Conservation (phyloP, 73 alveolate species). For the Tetrahymena malaccensis region DNA sequence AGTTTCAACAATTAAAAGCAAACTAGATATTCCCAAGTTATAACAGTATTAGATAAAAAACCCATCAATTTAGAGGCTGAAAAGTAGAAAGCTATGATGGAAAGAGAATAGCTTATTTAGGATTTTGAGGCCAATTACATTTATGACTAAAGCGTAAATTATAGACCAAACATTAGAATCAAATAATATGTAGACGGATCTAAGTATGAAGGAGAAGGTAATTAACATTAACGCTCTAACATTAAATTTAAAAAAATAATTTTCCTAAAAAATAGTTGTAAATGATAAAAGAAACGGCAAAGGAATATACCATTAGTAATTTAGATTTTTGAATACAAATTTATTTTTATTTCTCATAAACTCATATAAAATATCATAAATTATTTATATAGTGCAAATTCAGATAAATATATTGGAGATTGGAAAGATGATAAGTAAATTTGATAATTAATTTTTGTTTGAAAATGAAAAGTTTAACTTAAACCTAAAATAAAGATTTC, state of each 20-base stretch:
- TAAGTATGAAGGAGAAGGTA: conserved; percentile 35
- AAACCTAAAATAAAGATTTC: neutral
- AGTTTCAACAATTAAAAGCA: neutral
- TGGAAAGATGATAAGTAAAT: conserved; percentile 18
- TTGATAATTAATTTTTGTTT: neutral
- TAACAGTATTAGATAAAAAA: neutral
- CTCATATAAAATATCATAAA: neutral
- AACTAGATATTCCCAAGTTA: neutral
- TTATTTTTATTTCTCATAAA: neutral
- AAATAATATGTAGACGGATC: conserved; percentile 32
- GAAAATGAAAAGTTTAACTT: neutral
- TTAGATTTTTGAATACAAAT: neutral
- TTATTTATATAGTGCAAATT: neutral
- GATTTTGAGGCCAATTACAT: neutral
- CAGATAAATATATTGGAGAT: conserved; percentile 28
- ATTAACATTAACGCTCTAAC: neutral
- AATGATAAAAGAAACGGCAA: conserved; percentile 30
- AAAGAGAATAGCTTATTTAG: neutral
- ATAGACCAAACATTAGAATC: conserved; percentile 13
- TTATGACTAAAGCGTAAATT: neutral
- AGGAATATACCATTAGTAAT: conserved; percentile 13
- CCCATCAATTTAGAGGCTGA: neutral
- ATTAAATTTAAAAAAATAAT: neutral
- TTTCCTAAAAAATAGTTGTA: neutral
- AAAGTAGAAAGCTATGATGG: neutral